Evolutionary conservation across 805 yeast genomes (phyloP).

Genomic region (Groenewaldozyma salmanticensis): DNA sequence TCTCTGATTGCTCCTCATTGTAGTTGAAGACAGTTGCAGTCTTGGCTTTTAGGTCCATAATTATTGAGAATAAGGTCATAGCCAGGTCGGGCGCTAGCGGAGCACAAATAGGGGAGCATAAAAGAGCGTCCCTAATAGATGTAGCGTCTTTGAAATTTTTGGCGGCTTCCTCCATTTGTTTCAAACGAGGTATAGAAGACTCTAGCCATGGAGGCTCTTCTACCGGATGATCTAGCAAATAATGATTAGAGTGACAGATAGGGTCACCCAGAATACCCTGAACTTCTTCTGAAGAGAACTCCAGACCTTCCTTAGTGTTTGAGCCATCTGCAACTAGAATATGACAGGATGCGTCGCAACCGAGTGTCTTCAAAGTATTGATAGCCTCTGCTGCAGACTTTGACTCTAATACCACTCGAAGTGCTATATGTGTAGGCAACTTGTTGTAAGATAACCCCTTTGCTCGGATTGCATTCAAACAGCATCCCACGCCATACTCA

Average conservation of each 20-base stretch:
- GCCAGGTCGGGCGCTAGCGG: too few relatives aligned
- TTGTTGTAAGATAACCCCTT: constrained; percentile 22
- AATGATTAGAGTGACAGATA: constrained; percentile 15
- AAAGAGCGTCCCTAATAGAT: too few relatives aligned
- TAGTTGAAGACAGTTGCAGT: too few relatives aligned
- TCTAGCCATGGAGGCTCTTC: constrained; percentile 8
- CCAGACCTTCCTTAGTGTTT: constrained; percentile 10
- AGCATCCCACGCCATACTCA: constrained; percentile 26
- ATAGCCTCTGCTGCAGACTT: constrained; percentile 19
- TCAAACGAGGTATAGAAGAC: constrained; percentile 10
- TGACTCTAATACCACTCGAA: constrained; percentile 28
- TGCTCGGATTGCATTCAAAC: constrained; percentile 28
- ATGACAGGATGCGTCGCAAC: constrained; percentile 15
- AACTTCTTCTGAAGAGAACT: constrained; percentile 12
- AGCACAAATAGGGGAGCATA: too few relatives aligned
- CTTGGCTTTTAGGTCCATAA: too few relatives aligned
- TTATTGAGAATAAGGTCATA: too few relatives aligned
- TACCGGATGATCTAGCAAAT: constrained; percentile 10
- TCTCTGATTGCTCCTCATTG: too few relatives aligned
- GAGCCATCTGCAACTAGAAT: constrained; percentile 14
- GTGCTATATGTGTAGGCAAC: constrained; percentile 31
- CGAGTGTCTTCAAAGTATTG: constrained; percentile 5
- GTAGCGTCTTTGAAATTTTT: too few relatives aligned
- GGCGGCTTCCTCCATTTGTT: constrained; percentile 12
- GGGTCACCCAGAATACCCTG: constrained; percentile 6